These are phyloP conservation scores for Melanopsichium pennsylvanicum DNA, from an alignment of 1,284 basidiomycete genomes.

Conservation along the genomic window DNA sequence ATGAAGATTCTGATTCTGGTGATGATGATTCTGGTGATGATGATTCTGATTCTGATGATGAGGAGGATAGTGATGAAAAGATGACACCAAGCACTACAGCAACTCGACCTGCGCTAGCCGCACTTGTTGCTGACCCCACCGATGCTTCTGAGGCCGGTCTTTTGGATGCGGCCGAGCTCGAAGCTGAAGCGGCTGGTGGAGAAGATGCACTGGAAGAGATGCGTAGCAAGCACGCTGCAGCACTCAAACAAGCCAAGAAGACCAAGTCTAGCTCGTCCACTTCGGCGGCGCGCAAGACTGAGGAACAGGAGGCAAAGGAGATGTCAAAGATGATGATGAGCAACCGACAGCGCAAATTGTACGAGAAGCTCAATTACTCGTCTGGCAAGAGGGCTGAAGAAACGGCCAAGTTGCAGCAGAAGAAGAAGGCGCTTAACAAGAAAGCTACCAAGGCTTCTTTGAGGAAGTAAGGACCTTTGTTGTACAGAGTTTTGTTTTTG, in stretches of 20 bases:
- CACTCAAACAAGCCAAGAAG: conserved; percentile 56
- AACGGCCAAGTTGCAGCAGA: conserved; percentile 64
- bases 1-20: conserved; percentile 51
- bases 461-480: conserved; percentile 2
- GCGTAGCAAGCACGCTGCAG: conserved; percentile 61
- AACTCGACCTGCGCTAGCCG: conserved; percentile 52
- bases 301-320: conserved; percentile 74
- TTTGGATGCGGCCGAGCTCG: conserved; percentile 86
- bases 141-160: conserved; percentile 74
- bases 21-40: conserved; percentile 64
- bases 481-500: too few relatives aligned
- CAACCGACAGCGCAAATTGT: conserved; percentile 93
- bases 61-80: conserved; percentile 67
- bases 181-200: conserved; percentile 87
- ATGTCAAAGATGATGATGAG: conserved; percentile 98
- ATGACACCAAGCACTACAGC: conserved; percentile 31
- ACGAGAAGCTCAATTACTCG: conserved; percentile 92
- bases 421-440: conserved; percentile 58
- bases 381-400: conserved; percentile 81
- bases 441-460: conserved; percentile 36
- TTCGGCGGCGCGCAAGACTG: conserved; percentile 68
- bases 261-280: conserved; percentile 34
- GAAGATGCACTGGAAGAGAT: conserved; percentile 83
- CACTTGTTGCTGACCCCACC: conserved; percentile 71
- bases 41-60: conserved; percentile 59